A percentile compares a stretch with the other conserved stretches of the same genome.
phyloP scores from a whole-genome alignment of 1,139 yeast species.

The Geotrichum candidum region DNA sequence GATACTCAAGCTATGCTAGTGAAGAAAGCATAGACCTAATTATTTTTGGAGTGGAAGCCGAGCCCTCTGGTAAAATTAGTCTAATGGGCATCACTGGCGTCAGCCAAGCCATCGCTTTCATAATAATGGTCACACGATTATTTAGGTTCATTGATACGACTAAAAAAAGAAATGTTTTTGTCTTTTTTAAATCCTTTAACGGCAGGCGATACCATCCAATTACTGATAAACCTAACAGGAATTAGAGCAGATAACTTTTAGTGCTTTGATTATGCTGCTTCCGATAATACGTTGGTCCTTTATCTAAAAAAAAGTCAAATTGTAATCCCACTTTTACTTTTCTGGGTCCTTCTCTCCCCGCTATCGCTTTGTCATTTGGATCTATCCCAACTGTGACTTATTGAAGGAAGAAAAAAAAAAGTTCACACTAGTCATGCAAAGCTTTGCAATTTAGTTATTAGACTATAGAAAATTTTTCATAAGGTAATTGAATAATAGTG shows the following conservation, averaged over 20 bases:
- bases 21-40: background rate
- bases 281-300: background rate
- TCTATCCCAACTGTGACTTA: background rate
- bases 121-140: background rate
- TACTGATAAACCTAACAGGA: background rate
- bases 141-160: background rate
- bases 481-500: too few relatives aligned
- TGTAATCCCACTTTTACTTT: background rate
- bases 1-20: background rate
- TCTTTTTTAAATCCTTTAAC: background rate
- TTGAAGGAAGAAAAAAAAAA: background rate
- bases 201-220: conserved; percentile 4
- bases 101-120: background rate
- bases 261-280: background rate
- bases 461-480: background rate
- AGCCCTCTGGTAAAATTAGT: background rate
- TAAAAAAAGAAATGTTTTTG: background rate
- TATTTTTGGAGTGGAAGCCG: background rate
- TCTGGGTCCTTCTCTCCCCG: background rate
- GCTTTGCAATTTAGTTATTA: background rate
- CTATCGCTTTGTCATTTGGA: background rate
- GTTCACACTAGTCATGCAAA: background rate
- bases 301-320: background rate
- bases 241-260: background rate
- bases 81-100: background rate